A percentile compares a stretch with the other conserved stretches of the same genome.
Evolutionary conservation across 352 stramenopile species (phyloP).

Genomic region (Saprolegnia diclina): DNA sequence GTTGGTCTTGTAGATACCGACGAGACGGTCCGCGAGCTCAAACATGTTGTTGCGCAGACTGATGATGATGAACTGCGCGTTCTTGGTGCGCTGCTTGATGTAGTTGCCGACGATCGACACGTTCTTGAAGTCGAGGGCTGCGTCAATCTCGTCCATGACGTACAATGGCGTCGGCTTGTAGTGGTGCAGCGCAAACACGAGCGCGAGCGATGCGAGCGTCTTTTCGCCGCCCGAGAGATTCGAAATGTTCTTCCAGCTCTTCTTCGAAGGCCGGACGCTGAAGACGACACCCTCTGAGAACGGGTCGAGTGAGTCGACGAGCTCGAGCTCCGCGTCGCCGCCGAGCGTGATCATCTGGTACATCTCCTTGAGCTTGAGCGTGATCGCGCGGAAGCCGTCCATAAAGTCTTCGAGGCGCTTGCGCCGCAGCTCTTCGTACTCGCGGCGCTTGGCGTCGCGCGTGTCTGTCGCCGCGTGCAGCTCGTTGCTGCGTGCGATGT

Average conservation of each 20-base stretch:
- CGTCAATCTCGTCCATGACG: slow-evolving; percentile 97
- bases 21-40: slow-evolving; percentile 97
- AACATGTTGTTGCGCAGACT: slow-evolving; percentile 99
- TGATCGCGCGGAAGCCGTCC: slow-evolving; percentile 97
- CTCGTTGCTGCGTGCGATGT: slow-evolving; percentile 88
- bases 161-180: slow-evolving; percentile 99
- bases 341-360: slow-evolving; percentile 98
- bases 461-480: slow-evolving; percentile 91
- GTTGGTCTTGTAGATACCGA: slow-evolving; percentile 99
- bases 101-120: slow-evolving; percentile 99
- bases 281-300: slow-evolving; percentile 99
- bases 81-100: slow-evolving; percentile 99
- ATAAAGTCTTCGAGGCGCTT: slow-evolving; percentile 99
- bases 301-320: slow-evolving; percentile 98
- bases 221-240: slow-evolving; percentile 99
- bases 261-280: slow-evolving; percentile 98
- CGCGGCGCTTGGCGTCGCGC: slow-evolving; percentile 88
- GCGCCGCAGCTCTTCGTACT: slow-evolving; percentile 95
- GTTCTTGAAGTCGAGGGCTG: slow-evolving; percentile 98
- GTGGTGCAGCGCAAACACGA: slow-evolving; percentile 99
- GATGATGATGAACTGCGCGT: slow-evolving; percentile 99
- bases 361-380: slow-evolving; percentile 99
- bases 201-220: slow-evolving; percentile 96
- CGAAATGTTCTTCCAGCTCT: slow-evolving; percentile 99
- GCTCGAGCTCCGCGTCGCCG: slow-evolving; percentile 97